Percentiles rank a stretch among this genome's conserved stretches.
Conservation (phyloP, 768 basidiomycete species). For the Tylopilus balloui region DNA sequence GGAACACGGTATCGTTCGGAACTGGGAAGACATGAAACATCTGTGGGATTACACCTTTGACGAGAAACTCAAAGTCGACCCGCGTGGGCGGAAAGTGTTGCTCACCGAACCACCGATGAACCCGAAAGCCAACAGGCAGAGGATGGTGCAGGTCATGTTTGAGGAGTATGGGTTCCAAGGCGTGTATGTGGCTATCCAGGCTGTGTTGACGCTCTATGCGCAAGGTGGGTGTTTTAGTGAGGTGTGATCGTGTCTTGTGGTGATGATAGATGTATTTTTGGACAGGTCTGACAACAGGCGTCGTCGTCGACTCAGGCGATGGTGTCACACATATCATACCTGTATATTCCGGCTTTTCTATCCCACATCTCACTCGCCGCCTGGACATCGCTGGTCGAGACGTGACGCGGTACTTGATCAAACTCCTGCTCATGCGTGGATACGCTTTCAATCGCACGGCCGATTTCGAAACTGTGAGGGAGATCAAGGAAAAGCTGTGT, state of each 20-base stretch:
- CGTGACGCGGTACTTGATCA: conserved; percentile 98
- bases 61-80: conserved; percentile 89
- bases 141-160: conserved; percentile 99
- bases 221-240: conserved; percentile 64
- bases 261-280: not conserved
- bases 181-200: conserved; percentile 97
- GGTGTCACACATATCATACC: conserved; percentile 99
- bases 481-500: conserved; percentile 98
- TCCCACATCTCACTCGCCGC: conserved; percentile 91
- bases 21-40: conserved; percentile 99
- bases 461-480: conserved; percentile 97
- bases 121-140: conserved; percentile 85
- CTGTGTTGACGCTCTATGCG: conserved; percentile 95
- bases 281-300: conserved; percentile 92
- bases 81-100: conserved; percentile 81
- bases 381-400: conserved; percentile 98
- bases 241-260: not conserved
- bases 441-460: conserved; percentile 99
- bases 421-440: conserved; percentile 99
- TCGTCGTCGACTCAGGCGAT: conserved; percentile 98
- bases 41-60: conserved; percentile 99
- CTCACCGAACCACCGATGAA: conserved; percentile 99
- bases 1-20: conserved; percentile 98
- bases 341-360: conserved; percentile 93
- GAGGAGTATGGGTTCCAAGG: conserved; percentile 96